Conservation (phyloP, 352 stramenopile species). For the Elongisporangium anandrum region DNA sequence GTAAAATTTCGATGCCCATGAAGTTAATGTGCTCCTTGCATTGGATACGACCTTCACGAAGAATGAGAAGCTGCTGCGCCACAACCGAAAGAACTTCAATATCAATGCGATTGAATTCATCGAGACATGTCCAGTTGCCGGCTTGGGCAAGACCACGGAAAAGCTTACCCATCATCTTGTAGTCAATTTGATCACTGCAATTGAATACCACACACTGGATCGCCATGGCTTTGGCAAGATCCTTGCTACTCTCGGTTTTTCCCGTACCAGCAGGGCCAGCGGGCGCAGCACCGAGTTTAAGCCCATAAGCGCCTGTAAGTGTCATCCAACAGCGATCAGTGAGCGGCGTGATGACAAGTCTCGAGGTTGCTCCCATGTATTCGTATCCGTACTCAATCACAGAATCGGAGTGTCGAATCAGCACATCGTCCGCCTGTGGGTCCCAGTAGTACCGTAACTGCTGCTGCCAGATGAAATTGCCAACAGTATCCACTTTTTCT, state of each 20-base stretch:
- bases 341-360: conserved; percentile 79
- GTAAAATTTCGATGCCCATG: conserved; percentile 93
- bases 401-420: conserved; percentile 87
- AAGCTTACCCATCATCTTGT: conserved; percentile 97
- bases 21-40: conserved; percentile 92
- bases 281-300: conserved; percentile 92
- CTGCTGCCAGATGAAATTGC: conserved; percentile 94
- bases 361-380: conserved; percentile 92
- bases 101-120: conserved; percentile 95
- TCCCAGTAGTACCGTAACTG: conserved; percentile 95
- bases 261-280: conserved; percentile 93
- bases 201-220: conserved; percentile 96
- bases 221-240: conserved; percentile 92
- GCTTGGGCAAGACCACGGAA: conserved; percentile 91
- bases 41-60: conserved; percentile 77
- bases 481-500: conserved; percentile 56
- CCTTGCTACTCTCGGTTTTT: conserved; percentile 96
- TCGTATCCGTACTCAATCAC: conserved; percentile 93
- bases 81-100: conserved; percentile 94
- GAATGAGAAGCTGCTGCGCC: conserved; percentile 84
- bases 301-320: conserved; percentile 90
- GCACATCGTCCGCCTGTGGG: conserved; percentile 77
- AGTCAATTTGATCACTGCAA: conserved; percentile 95
- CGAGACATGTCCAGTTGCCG: conserved; percentile 88
- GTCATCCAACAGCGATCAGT: conserved; percentile 97